phyloP scores from a whole-genome alignment of 1,139 yeast genomes.

The Saccharomyces pastorianus region DNA sequence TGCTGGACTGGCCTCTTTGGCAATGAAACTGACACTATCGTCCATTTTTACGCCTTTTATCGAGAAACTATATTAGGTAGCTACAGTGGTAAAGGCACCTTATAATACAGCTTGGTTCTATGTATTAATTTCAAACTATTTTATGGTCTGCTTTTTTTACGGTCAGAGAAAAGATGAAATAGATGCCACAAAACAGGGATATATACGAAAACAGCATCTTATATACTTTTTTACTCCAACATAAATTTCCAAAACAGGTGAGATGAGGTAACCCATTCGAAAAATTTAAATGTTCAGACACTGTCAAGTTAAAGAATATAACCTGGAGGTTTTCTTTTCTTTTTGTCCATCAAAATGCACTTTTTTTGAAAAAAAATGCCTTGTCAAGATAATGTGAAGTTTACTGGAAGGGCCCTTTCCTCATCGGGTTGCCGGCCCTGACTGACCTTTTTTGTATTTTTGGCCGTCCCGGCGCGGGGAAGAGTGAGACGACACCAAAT shows the following conservation, averaged over 20 bases:
- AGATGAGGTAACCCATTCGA: background rate
- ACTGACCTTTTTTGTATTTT: background rate
- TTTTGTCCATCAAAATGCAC: background rate
- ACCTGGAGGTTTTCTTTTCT: background rate
- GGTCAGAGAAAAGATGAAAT: background rate
- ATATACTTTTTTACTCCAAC: background rate
- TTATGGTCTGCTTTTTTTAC: background rate
- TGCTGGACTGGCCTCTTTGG: background rate
- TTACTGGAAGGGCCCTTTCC: background rate
- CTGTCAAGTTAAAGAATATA: background rate
- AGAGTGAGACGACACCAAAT: background rate
- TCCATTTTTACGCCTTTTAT: background rate
- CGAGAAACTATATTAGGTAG: background rate
- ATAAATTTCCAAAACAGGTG: background rate
- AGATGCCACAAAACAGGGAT: background rate
- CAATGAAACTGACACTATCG: background rate
- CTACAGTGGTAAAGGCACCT: background rate
- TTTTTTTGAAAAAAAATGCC: background rate
- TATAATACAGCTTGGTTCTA: background rate
- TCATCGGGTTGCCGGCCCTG: background rate
- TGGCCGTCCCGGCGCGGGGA: background rate
- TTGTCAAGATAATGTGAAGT: background rate
- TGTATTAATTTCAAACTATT: background rate
- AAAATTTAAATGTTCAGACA: background rate
- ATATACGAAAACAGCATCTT: background rate